phyloP scores from a whole-genome alignment of 108 stramenopile genomes.

The Cyclotella atomus region DNA sequence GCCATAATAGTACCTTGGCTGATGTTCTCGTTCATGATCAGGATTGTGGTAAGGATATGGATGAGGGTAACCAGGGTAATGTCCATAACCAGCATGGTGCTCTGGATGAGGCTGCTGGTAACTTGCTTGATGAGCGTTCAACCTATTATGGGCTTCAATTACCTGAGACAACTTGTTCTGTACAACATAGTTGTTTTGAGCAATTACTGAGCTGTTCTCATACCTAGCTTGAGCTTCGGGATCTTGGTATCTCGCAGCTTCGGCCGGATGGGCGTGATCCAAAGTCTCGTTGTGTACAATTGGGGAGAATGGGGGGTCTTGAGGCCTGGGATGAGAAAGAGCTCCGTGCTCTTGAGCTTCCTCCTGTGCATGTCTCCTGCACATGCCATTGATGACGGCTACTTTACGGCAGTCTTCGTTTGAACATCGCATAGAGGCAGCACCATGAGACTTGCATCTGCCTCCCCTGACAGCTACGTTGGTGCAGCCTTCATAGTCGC shows the following conservation, averaged over 20 bases:
- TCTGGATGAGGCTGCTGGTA: not conserved
- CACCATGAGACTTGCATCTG: slow-evolving; percentile 25
- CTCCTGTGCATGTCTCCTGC: slow-evolving; percentile 11
- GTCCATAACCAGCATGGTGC: not conserved
- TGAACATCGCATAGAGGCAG: not conserved
- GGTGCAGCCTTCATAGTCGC: slow-evolving; percentile 8
- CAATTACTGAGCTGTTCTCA: slow-evolving; percentile 5
- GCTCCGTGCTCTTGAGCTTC: no score
- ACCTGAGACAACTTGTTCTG: slow-evolving; percentile 1
- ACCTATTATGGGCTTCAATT: not conserved
- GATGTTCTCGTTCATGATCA: not conserved
- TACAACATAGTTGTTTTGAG: not conserved
- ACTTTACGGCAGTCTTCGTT: not conserved
- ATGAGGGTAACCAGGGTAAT: not conserved
- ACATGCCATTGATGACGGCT: slow-evolving; percentile 1
- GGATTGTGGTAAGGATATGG: not conserved
- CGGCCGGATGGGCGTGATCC: not conserved
- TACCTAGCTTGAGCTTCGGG: no score
- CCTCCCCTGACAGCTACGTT: slow-evolving; percentile 19
- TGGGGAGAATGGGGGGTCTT: not conserved
- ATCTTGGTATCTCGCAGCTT: no score
- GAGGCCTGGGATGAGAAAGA: no score
- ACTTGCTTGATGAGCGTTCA: not conserved
- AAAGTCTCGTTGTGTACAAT: not conserved
- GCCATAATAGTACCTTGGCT: not conserved